Conservation (phyloP, 2,329 filamentous ascomycete genomes). For the Catunica adiposa region DNA sequence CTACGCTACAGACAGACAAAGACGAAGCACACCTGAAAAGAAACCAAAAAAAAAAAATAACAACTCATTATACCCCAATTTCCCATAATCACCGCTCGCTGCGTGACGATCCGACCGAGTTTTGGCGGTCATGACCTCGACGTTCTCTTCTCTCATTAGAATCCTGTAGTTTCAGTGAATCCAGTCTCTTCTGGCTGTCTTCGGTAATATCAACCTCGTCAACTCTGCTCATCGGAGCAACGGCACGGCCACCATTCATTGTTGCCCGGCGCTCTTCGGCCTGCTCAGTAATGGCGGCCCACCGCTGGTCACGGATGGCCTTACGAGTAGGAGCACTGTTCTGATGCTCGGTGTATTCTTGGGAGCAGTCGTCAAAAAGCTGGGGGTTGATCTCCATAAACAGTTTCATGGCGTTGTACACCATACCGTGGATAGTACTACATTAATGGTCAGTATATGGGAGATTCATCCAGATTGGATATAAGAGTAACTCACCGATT, state of each 20-base stretch:
- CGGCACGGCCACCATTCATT: constrained; percentile 22
- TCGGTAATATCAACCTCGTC: constrained; percentile 71
- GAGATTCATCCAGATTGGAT: background rate
- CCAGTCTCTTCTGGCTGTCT: constrained; percentile 72
- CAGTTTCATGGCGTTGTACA: constrained; percentile 98
- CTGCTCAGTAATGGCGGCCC: constrained; percentile 71
- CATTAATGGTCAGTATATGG: background rate
- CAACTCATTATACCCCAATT: constrained; percentile 11
- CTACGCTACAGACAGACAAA: background rate
- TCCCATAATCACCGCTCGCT: constrained; percentile 30
- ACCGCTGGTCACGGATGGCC: constrained; percentile 66
- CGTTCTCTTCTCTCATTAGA: constrained; percentile 38
- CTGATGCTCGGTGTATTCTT: constrained; percentile 93
- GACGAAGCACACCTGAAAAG: background rate
- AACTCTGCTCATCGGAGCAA: constrained; percentile 32
- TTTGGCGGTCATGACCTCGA: constrained; percentile 42
- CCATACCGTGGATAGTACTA: constrained; percentile 98
- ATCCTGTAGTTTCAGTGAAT: constrained; percentile 82
- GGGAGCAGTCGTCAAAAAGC: constrained; percentile 94
- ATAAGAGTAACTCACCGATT: constrained; percentile 52
- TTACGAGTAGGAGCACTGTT: constrained; percentile 79
- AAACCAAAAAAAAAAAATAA: constrained; percentile 12
- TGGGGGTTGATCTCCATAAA: constrained; percentile 99
- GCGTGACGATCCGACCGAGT: constrained; percentile 37
- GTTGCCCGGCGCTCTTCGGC: constrained; percentile 50